These are phyloP conservation scores for Phlebiopsis flavidoalba DNA, from an alignment of 768 basidiomycete genomes.

Conservation along the genomic window DNA sequence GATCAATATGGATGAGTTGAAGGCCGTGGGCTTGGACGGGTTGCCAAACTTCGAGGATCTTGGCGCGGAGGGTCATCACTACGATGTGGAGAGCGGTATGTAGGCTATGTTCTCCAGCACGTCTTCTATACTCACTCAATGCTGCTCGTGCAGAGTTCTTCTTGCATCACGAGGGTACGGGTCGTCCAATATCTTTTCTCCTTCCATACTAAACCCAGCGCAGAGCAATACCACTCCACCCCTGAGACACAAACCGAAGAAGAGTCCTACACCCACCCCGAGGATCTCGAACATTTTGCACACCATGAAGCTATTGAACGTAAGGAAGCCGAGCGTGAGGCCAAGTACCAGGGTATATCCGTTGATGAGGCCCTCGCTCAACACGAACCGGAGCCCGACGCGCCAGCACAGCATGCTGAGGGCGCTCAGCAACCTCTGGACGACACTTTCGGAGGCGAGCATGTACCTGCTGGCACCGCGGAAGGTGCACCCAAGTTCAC, in stretches of 20 bases:
- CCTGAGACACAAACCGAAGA: conserved; percentile 98
- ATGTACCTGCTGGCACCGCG: conserved; percentile 30
- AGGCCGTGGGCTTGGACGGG: conserved; percentile 63
- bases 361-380: conserved; percentile 62
- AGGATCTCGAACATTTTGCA: conserved; percentile 89
- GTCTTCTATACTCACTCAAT: neutral
- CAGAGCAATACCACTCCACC: conserved; percentile 90
- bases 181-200: neutral
- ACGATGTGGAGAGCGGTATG: conserved; percentile 86
- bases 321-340: conserved; percentile 79
- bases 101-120: neutral
- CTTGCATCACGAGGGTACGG: conserved; percentile 90
- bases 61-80: conserved; percentile 91
- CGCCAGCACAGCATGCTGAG: conserved; percentile 1
- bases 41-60: conserved; percentile 80
- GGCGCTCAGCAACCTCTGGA: conserved; percentile 3
- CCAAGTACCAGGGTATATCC: conserved; percentile 75
- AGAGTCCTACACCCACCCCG: conserved; percentile 89
- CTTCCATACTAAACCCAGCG: neutral
- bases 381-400: conserved; percentile 37
- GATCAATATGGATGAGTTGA: conserved; percentile 66
- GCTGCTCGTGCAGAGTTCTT: conserved; percentile 64
- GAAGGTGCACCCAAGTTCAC: conserved; percentile 42
- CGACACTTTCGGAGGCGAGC: conserved; percentile 24
- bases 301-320: conserved; percentile 84